Base-by-base conservation (phyloP, 2,329 filamentous ascomycete genomes). In the Zasmidium cellare region DNA sequence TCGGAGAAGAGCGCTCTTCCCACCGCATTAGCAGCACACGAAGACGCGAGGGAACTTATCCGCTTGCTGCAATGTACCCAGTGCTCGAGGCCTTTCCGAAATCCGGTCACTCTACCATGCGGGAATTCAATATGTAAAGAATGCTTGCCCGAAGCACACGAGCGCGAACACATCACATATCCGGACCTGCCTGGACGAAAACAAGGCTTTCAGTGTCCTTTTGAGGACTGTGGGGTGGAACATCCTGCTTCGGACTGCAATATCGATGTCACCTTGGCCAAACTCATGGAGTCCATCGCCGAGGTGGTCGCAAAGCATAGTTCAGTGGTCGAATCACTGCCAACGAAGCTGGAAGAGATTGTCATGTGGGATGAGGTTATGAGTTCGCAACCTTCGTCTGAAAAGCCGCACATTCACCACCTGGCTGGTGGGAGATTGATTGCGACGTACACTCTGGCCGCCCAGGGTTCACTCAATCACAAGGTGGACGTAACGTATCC, bases 181-280 rank as follows among this genome's bases (percentile, higher is more conserved):
- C 91, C 91, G 0, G 85, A 85, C 16, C 81, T 82, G 1, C 83
- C 86, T 6, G 85, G 84, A 45, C 83, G 91, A 41, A 77, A 85
- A 44, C 80, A 85, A 65, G 90, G 87, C 0, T 90, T 96, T 67
- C 75, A 72, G n/a, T 97, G 92, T 69, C 89, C 89, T 0, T 87
- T 91, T 61, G 58, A 72, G 9, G 80, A 80, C 2, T 96, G 91
- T 66, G 75, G 74, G 14, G 81, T 81, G 59, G 88, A 92, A 56
- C 92, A 96, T 75, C 87, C 91, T 0, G 69, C 87, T 18, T 88
- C 82, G 2, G 92, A 96, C 68, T 96, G 90, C 74, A 84, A 82
- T 48, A 76, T 87, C 7, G 91, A 96, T 75, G 88, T 96, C 38
- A 86, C 87, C 1, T 74, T 96, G 59, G 85, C 83, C 53, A 94